Evolutionary conservation across 352 stramenopile species (phyloP), one percentile per base, ranked within the genome.

Genomic region (Pythium grandisporangium): DNA sequence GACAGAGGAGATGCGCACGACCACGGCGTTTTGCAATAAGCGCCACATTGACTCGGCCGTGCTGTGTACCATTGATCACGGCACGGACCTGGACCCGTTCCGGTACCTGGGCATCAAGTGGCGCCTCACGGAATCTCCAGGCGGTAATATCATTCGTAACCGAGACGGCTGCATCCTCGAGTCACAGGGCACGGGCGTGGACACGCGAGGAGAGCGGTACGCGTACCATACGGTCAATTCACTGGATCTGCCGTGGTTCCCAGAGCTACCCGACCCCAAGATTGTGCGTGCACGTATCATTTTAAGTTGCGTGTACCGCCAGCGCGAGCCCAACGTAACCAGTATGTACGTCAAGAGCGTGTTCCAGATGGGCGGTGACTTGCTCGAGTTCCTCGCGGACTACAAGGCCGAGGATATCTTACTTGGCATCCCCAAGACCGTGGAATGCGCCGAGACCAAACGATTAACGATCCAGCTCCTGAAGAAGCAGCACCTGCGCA

Each of bases 101-200:
- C 60, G 58, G 14, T 76, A 72, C 38, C 42, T 82, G 0, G 38
- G 68, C 4, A 51, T 84, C 40, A 84, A 84, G 33, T 84, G 66
- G 67, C 51, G 54, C 12, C 24, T 61, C 0, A 43, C 44, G 1
- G 42, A 65, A 22, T 58, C 54, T 0, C 48, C 70, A 0, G 53
- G 51, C 0, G 63, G 62, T 8, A 51, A 47, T 0, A 44, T 81
- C 24, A 61, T 76, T 37, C 61, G 61, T 24, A 48, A 65, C 27
- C 71, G 71, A 3, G 71, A 80, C 30, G 33, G 75, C 23, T 69
- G 59, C 33, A 61, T 53, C 3, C 54, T 84, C 8, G 70, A 84
- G 42, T 70, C 55, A 26, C 70, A 72, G 42, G 67, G 70, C 3
- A 59, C 64, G 0, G 51, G 43, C 14, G 49, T 47, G 0, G 67